Base-by-base conservation (phyloP, 1,284 basidiomycete species). In the Pseudozyma sp. region DNA sequence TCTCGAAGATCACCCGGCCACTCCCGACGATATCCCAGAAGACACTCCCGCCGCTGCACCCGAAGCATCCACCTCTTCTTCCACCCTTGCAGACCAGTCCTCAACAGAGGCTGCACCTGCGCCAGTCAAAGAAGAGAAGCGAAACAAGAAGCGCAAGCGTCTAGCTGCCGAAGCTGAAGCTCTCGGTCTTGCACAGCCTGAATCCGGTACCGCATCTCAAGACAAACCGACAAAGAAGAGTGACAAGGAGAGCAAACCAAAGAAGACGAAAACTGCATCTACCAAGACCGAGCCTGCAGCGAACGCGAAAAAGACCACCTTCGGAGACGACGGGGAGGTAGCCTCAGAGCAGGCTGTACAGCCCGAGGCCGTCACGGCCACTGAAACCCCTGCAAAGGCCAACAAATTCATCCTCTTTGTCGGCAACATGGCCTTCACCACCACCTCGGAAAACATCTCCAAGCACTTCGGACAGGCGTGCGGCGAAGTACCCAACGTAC, bases 371-470 rank as follows among this genome's bases (percentile, higher is more conserved):
- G 30, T 24, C 10, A 9, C 40, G 13, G 16, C 44, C n/a, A 40
- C 35, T 17, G 64, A 54, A 39, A 51, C 51, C 19, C 54, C 66
- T 2, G 51, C 61, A 6, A 50, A 52, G 40, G 51, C 52, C 30
- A 54, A 31, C 43, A 79, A 77, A 29, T 78, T 69, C 55, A 83
- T 83, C 58, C 66, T 83, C 35, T 83, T 83, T 60, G 71, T 83
- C 39, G 79, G 82, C 39, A 84, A 84, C 75, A 84, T 84, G 82
- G 68, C 82, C 0, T 84, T 79, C 66, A 75, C 73, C 34, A 70
- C 78, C 19, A 82, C 81, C 10, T 24, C 73, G 3, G 73, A 75
- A 8, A 46, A 74, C 62, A 74, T 84, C 43, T 67, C 81, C 14
- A 73, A 76, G 34, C 82, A 84, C 44, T 77, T 84, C 33, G 68